phyloP scores from a whole-genome alignment of 352 stramenopile species.

The Phytopythium cucurbitacearum region DNA sequence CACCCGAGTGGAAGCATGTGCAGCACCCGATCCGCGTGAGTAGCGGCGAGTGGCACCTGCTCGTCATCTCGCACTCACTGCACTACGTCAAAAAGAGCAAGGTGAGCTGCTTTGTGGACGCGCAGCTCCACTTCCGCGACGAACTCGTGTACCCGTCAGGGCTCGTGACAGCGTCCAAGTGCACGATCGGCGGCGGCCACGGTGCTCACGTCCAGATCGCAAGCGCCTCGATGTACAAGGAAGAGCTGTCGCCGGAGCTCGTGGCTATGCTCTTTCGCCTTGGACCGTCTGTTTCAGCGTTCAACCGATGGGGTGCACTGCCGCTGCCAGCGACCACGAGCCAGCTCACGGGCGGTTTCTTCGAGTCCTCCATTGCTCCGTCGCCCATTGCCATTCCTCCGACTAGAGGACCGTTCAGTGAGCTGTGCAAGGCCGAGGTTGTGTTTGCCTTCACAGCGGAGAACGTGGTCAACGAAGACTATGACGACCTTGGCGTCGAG shows the following conservation, averaged over 20 bases:
- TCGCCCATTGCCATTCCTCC: conserved; percentile 39
- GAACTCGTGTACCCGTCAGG: conserved; percentile 77
- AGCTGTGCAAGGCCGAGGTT: conserved; percentile 54
- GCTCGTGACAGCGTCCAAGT: conserved; percentile 71
- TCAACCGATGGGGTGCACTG: conserved; percentile 41
- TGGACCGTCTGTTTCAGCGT: conserved; percentile 54
- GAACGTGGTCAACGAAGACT: conserved; percentile 54
- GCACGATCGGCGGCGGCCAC: conserved; percentile 51
- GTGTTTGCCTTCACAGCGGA: conserved; percentile 76
- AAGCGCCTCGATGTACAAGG: conserved; percentile 78
- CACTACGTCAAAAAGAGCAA: conserved; percentile 87
- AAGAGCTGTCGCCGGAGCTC: conserved; percentile 50
- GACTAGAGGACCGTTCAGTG: conserved; percentile 27
- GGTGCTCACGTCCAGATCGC: conserved; percentile 40
- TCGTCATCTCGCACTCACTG: conserved; percentile 71
- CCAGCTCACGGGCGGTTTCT: conserved; percentile 42
- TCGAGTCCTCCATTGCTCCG: conserved; percentile 33
- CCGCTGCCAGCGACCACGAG: conserved; percentile 10
- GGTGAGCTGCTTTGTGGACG: conserved; percentile 70
- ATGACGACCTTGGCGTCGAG: conserved; percentile 57
- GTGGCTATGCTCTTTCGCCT: conserved; percentile 59
- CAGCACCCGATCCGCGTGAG: conserved; percentile 32
- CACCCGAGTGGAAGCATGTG: conserved; percentile 60
- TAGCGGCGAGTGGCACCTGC: conserved; percentile 57
- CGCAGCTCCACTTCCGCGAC: conserved; percentile 53